Percentiles rank a stretch among this genome's conserved stretches.
These are phyloP conservation scores for Prunus kanzakura DNA, from an alignment of 306 rosid species.

Conservation along the genomic window DNA sequence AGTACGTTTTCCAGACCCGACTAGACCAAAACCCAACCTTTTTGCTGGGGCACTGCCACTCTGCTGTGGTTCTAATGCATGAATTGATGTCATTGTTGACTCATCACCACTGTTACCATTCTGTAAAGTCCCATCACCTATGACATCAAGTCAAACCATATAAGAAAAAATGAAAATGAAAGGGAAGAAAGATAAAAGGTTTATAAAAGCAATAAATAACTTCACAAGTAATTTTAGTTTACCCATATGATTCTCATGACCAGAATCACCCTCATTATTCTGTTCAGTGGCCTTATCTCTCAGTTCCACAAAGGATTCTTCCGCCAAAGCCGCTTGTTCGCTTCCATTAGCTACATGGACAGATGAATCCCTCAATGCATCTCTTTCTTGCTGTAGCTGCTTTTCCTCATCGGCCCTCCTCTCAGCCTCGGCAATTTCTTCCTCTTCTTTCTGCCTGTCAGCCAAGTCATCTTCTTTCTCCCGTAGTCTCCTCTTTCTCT, in stretches of 20 bases:
- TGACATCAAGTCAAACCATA: slow-evolving; percentile 26
- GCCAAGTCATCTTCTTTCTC: slow-evolving; percentile 88
- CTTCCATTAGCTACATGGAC: slow-evolving; percentile 36
- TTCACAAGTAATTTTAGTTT: slow-evolving; percentile 7
- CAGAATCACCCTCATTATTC: slow-evolving; percentile 39
- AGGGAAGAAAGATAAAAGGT: slow-evolving; percentile 1
- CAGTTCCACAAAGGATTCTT: slow-evolving; percentile 42
- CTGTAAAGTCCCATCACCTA: slow-evolving; percentile 55
- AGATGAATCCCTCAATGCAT: slow-evolving; percentile 50
- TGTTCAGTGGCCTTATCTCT: slow-evolving; percentile 41
- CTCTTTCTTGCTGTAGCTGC: slow-evolving; percentile 52
- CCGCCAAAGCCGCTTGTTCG: slow-evolving; percentile 38
- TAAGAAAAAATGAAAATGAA: slow-evolving; percentile 11
- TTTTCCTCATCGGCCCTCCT: slow-evolving; percentile 78
- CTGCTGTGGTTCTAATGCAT: slow-evolving; percentile 56
- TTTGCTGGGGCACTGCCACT: slow-evolving; percentile 66
- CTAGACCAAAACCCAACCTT: slow-evolving; percentile 91
- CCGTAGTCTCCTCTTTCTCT: slow-evolving; percentile 79
- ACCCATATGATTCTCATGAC: slow-evolving; percentile 56
- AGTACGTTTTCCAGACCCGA: slow-evolving; percentile 95
- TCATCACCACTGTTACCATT: slow-evolving; percentile 52
- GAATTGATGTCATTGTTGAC: slow-evolving; percentile 41
- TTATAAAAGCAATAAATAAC: neutral
- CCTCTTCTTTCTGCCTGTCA: slow-evolving; percentile 77
- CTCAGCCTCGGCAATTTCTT: slow-evolving; percentile 85